Evolutionary conservation across 805 yeast genomes (phyloP), one percentile per base, ranked within the genome.

Genomic region (Saccharomycopsis sp.): DNA sequence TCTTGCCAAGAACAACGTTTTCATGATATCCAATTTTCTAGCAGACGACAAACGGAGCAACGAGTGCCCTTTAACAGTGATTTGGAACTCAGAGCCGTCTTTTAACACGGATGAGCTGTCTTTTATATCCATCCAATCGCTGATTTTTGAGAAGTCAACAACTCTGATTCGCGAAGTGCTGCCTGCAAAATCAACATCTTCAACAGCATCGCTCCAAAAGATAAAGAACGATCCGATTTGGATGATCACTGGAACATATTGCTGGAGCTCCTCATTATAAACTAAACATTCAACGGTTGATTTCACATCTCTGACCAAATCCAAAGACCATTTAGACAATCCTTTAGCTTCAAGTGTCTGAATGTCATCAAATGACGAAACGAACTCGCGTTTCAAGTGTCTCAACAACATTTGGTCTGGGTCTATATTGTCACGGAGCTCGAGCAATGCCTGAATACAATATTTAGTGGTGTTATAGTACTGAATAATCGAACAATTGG

Each of bases 161-260:
- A 61, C 35, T 44, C 62, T 41, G 35, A 57, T 72, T 61, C 74
- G 79, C 55, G 67, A 75, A 78, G 63, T 66, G 62, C 60, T 75
- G 53, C 65, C 60, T 1, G 70, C 70, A 15, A 58, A 47, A 44
- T n/a, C 22, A 5, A 19, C 29, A 17, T 23, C 42, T 2, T 51
- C 23, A 14, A 58, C 41, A 17, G 22, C 35, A 53, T 44, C 19
- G 25, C 63, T 58, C 63, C 63, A 60, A 22, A 53, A 58, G 9
- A 58, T 25, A 52, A 57, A 56, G 23, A 41, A 29, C 14, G 86
- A 79, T 5, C 96, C 96, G 56, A 89, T 78, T 64, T 82, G 84
- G 60, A 89, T 59, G 0, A 81, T 78, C 2, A 86, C 85, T 1
- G 89, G 86, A 19, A 78, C 73, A 63, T 80, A 83, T 38, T 79